Conservation (phyloP, 2,329 filamentous ascomycete genomes). For the Mariannaea elegans region DNA sequence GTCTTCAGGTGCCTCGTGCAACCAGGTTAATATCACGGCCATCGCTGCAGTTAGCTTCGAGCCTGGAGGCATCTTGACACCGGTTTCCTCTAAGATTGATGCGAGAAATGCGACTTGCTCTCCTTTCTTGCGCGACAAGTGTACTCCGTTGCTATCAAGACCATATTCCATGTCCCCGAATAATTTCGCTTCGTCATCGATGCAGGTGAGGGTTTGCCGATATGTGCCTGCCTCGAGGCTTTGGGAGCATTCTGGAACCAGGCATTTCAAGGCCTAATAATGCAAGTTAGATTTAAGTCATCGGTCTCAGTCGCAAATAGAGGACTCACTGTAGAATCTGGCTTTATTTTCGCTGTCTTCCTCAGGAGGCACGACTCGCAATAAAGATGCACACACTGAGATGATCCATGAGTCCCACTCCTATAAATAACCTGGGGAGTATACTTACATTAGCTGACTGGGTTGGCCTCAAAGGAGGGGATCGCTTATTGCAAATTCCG, state of each 20-base stretch:
- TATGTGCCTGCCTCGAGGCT: not conserved
- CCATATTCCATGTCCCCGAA: slow-evolving; percentile 31
- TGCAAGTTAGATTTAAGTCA: not conserved
- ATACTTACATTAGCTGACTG: slow-evolving; percentile 15
- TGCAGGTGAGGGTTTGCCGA: not conserved
- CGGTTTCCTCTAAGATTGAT: not conserved
- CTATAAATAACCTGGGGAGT: not conserved
- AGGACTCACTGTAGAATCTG: not conserved
- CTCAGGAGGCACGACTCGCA: slow-evolving; percentile 38
- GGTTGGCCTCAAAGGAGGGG: not conserved
- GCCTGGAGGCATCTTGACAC: slow-evolving; percentile 32
- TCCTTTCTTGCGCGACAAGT: slow-evolving; percentile 1
- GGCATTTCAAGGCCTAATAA: not conserved
- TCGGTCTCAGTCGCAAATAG: no score
- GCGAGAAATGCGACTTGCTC: slow-evolving; percentile 32
- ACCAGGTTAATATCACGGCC: slow-evolving; percentile 46
- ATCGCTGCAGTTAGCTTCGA: slow-evolving; percentile 46
- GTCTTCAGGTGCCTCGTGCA: slow-evolving; percentile 42
- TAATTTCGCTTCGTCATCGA: accelerated
- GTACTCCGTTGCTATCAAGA: slow-evolving; percentile 32
- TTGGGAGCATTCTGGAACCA: accelerated
- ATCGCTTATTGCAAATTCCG: slow-evolving; percentile 5
- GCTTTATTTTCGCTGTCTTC: not conserved
- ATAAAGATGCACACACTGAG: slow-evolving; percentile 46
- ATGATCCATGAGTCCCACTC: slow-evolving; percentile 11